These are phyloP conservation scores for Plectosphaerella sp. DNA, from an alignment of 2,329 filamentous ascomycete genomes.

Conservation along the genomic window DNA sequence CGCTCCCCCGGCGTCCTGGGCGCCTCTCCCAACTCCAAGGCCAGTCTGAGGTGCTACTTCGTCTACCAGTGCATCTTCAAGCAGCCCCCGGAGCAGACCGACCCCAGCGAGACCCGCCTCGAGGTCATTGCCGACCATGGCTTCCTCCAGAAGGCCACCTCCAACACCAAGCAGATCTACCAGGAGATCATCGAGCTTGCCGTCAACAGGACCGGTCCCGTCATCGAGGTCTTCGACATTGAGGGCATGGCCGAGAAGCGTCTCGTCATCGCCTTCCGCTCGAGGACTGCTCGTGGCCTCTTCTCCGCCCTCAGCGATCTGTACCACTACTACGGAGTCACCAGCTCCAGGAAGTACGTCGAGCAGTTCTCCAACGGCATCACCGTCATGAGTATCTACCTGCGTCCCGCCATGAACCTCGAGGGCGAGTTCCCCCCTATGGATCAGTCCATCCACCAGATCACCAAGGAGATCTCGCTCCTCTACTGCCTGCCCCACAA, in stretches of 20 bases:
- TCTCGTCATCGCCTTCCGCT: constrained; percentile 89
- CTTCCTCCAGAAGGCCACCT: constrained; percentile 92
- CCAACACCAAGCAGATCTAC: constrained; percentile 94
- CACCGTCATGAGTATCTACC: constrained; percentile 92
- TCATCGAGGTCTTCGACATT: constrained; percentile 97
- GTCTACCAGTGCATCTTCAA: constrained; percentile 95
- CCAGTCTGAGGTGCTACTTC: constrained; percentile 94
- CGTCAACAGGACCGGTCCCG: constrained; percentile 80
- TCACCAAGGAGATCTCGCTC: constrained; percentile 96
- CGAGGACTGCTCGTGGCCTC: constrained; percentile 83
- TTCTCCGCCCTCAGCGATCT: constrained; percentile 94
- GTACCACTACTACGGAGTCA: constrained; percentile 98
- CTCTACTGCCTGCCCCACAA: constrained; percentile 98
- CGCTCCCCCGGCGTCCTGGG: constrained; percentile 81
- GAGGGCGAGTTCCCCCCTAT: constrained; percentile 67
- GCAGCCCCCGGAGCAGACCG: constrained; percentile 65
- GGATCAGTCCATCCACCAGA: constrained; percentile 94
- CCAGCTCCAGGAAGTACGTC: constrained; percentile 93
- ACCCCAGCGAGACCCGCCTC: constrained; percentile 76
- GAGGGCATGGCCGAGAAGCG: constrained; percentile 89
- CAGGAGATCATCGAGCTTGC: constrained; percentile 87
- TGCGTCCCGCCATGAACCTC: constrained; percentile 64
- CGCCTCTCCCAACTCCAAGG: constrained; percentile 60
- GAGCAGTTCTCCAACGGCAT: constrained; percentile 99
- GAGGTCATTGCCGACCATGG: constrained; percentile 89